phyloP scores from a whole-genome alignment of 768 basidiomycete species.

The Russula compacta region DNA sequence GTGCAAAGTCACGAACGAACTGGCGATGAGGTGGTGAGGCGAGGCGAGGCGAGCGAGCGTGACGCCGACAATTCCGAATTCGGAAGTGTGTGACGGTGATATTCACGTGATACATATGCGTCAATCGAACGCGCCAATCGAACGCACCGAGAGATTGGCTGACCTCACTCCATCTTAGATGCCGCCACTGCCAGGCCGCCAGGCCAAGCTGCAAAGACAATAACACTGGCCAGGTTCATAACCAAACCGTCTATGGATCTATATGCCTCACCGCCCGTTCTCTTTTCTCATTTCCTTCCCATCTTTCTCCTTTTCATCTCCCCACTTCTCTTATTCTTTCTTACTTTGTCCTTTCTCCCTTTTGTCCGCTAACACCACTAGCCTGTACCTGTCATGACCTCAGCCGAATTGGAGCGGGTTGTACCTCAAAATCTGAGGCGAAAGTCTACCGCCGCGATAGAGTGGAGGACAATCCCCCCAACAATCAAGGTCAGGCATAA shows the following conservation, averaged over 20 bases:
- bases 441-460: conserved; percentile 16
- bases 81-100: not conserved
- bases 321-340: not conserved
- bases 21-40: too few relatives aligned
- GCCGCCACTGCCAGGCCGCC: not conserved
- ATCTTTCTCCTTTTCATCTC: not conserved
- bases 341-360: not conserved
- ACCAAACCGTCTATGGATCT: conserved; percentile 4
- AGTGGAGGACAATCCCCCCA: conserved; percentile 20
- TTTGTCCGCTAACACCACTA: conserved; percentile 5
- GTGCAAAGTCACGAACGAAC: too few relatives aligned
- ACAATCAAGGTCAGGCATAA: conserved; percentile 21
- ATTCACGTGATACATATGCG: conserved; percentile 1
- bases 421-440: conserved; percentile 9
- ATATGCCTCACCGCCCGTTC: not conserved
- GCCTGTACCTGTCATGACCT: not conserved
- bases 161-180: not conserved
- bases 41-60: not conserved
- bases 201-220: conserved; percentile 10
- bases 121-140: not conserved
- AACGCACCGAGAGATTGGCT: conserved; percentile 15
- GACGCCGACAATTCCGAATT: not conserved
- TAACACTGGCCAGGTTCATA: conserved; percentile 14
- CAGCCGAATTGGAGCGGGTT: conserved; percentile 3
- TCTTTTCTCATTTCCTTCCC: conserved; percentile 1